Conservation (phyloP, 1,284 basidiomycete genomes). For the Marasmius fiardii region DNA sequence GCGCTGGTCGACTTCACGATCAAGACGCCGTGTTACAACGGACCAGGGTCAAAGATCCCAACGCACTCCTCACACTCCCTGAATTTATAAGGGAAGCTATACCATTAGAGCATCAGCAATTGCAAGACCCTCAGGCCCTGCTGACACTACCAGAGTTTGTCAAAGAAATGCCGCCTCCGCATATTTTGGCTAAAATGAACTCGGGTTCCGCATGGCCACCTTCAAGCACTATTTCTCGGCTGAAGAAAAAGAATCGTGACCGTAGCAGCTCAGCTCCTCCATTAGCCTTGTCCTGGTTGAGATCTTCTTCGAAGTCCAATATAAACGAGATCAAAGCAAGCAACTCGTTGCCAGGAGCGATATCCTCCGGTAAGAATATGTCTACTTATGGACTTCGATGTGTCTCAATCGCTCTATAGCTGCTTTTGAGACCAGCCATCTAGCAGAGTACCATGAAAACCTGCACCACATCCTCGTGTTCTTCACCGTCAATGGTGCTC, state of each 20-base stretch:
- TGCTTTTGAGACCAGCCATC: slow-evolving; percentile 61
- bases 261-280: slow-evolving; percentile 74
- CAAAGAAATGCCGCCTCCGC: slow-evolving; percentile 33
- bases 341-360: slow-evolving; percentile 12
- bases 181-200: slow-evolving; percentile 17
- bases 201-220: slow-evolving; percentile 12
- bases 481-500: slow-evolving; percentile 45
- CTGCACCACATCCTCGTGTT: slow-evolving; percentile 75
- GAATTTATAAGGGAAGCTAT: slow-evolving; percentile 65
- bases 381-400: slow-evolving; percentile 11
- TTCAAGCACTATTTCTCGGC: slow-evolving; percentile 13
- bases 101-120: slow-evolving; percentile 30
- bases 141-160: slow-evolving; percentile 62
- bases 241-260: slow-evolving; percentile 40
- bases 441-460: slow-evolving; percentile 84
- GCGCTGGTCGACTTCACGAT: slow-evolving; percentile 61
- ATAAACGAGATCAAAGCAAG: slow-evolving; percentile 25
- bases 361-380: slow-evolving; percentile 6
- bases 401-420: slow-evolving; percentile 22
- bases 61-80: slow-evolving; percentile 55
- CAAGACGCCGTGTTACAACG: slow-evolving; percentile 63
- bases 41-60: slow-evolving; percentile 43
- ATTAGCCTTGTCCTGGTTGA: slow-evolving; percentile 65
- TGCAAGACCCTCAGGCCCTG: slow-evolving; percentile 44
- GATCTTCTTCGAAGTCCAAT: slow-evolving; percentile 33